phyloP scores from a whole-genome alignment of 2,329 filamentous ascomycete genomes.

The Diaporthe sp. region DNA sequence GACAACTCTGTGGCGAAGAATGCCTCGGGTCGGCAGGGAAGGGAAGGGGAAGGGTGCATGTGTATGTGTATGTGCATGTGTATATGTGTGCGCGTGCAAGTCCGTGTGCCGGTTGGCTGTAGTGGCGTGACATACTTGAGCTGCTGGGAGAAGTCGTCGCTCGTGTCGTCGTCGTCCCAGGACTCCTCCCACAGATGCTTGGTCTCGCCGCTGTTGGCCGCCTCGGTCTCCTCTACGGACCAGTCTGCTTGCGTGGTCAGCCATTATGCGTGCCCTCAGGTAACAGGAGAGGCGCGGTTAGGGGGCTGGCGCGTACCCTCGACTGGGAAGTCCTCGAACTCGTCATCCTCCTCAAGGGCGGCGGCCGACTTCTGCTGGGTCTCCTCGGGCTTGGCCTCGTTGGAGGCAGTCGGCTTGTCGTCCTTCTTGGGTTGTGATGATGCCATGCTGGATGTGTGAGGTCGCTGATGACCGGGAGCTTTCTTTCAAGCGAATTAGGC shows the following conservation, averaged over 20 bases:
- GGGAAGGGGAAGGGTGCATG: background rate
- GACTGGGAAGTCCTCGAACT: conserved; percentile 98
- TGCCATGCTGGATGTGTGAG: conserved; percentile 47
- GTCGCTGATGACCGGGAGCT: background rate
- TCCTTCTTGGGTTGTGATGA: conserved; percentile 51
- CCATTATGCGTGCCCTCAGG: conserved; percentile 30
- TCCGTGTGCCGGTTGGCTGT: background rate
- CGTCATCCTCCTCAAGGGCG: conserved; percentile 94
- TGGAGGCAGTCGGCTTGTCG: conserved; percentile 52
- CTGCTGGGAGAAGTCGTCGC: conserved; percentile 95
- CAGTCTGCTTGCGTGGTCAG: conserved; percentile 73
- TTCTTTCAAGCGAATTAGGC: background rate
- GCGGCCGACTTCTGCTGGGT: conserved; percentile 73
- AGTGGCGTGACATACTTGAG: conserved; percentile 76
- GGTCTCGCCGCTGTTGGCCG: conserved; percentile 75
- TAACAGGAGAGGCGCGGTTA: conserved; percentile 3
- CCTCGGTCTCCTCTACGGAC: conserved; percentile 91
- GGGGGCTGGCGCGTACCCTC: conserved; percentile 76
- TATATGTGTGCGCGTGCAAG: background rate
- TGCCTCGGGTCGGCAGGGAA: background rate
- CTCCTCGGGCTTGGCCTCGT: conserved; percentile 58
- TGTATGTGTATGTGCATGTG: background rate
- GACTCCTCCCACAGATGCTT: conserved; percentile 98
- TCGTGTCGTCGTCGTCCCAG: conserved; percentile 99
- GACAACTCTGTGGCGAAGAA: too few species aligned